Conservation (phyloP, 768 basidiomycete species). For the Tricholoma hemisulphureum region DNA sequence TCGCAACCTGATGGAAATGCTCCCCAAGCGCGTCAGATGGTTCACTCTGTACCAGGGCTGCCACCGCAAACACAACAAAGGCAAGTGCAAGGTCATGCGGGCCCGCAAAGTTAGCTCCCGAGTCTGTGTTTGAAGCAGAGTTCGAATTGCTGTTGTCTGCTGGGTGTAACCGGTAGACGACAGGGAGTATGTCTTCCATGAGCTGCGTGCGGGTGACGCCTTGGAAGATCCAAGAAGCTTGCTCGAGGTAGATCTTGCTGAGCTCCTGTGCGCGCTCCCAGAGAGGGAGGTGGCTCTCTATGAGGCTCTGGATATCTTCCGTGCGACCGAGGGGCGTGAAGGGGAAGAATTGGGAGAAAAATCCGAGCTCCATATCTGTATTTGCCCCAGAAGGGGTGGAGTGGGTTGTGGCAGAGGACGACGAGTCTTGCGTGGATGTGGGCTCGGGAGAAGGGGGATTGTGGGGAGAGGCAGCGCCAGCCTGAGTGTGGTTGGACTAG, state of each 20-base stretch:
- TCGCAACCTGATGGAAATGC: slow-evolving; percentile 64
- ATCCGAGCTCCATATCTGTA: slow-evolving; percentile 30
- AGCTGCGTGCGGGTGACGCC: slow-evolving; percentile 47
- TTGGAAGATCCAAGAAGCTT: slow-evolving; percentile 53
- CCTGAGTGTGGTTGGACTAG: slow-evolving; percentile 20
- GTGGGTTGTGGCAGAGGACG: slow-evolving; percentile 21
- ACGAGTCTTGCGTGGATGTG: slow-evolving; percentile 11
- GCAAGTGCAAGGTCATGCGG: slow-evolving; percentile 50
- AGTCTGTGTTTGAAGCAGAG: background rate
- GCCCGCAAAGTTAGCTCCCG: slow-evolving; percentile 36
- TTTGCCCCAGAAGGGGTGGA: slow-evolving; percentile 13
- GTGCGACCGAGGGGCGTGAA: slow-evolving; percentile 59
- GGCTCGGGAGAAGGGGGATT: slow-evolving; percentile 16
- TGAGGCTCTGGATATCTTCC: slow-evolving; percentile 44
- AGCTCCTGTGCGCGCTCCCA: slow-evolving; percentile 49
- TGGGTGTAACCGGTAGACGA: slow-evolving; percentile 32
- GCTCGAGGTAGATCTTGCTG: slow-evolving; percentile 43
- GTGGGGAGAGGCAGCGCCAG: slow-evolving; percentile 13
- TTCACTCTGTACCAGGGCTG: slow-evolving; percentile 43
- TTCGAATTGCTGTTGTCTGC: background rate
- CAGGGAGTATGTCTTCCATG: slow-evolving; percentile 39
- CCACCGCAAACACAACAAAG: slow-evolving; percentile 53
- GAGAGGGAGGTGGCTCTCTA: slow-evolving; percentile 54
- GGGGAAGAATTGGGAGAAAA: slow-evolving; percentile 62
- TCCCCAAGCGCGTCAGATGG: slow-evolving; percentile 43